Evolutionary conservation across 306 rosid species (phyloP).

Genomic region (Sicyos edulis): DNA sequence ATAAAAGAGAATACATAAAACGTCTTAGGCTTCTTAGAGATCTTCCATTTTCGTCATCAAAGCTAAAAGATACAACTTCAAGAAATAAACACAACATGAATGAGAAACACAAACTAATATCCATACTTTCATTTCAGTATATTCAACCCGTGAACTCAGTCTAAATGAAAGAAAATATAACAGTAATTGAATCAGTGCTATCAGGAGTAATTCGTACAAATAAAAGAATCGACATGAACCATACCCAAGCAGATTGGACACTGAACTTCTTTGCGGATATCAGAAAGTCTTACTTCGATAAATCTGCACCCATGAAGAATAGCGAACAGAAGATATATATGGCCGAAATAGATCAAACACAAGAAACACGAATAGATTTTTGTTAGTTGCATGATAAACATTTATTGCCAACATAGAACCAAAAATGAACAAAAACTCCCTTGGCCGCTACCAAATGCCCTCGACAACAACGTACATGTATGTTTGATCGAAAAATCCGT

Average conservation of each 20-base stretch:
- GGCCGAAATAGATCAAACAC: not conserved
- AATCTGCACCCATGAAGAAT: constrained; percentile 41
- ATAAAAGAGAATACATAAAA: not conserved
- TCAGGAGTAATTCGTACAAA: not conserved
- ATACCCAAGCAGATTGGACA: constrained; percentile 85
- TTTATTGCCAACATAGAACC: not conserved
- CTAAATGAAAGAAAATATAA: not conserved
- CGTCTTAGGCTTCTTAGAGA: not conserved
- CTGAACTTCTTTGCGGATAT: constrained; percentile 56
- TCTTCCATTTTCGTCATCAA: not conserved
- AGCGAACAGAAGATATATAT: constrained; percentile 14
- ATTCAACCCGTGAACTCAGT: not conserved
- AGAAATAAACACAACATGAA: not conserved
- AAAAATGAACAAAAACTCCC: not conserved
- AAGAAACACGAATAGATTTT: not conserved
- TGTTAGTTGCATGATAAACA: constrained; percentile 11
- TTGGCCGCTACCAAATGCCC: constrained; percentile 2
- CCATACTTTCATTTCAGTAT: not conserved
- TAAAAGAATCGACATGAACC: constrained; percentile 6
- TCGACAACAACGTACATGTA: not conserved
- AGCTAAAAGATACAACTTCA: not conserved
- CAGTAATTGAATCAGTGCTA: not conserved
- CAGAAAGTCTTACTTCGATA: constrained; percentile 44
- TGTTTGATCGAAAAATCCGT: not conserved
- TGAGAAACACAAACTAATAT: not conserved